Evolutionary conservation across 202 grass and related monocot species (phyloP).

Genomic region (Brachypodium distachyon): DNA sequence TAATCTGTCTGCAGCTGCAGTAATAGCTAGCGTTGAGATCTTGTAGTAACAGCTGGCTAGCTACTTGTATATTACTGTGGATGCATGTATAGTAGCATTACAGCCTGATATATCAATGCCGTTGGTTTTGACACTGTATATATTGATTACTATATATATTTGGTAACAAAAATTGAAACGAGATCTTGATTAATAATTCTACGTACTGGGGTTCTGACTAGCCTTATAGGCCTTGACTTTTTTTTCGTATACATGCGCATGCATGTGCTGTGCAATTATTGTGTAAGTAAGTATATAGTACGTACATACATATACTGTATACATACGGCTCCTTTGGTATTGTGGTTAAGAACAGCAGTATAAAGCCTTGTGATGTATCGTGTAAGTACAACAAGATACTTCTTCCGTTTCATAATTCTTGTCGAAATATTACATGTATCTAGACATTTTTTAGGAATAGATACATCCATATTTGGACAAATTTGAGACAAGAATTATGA

Average conservation of each 20-base stretch:
- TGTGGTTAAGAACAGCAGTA: neutral
- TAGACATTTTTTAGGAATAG: too few relatives aligned
- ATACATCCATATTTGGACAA: too few relatives aligned
- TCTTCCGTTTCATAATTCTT: too few relatives aligned
- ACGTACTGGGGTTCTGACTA: neutral
- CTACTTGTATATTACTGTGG: neutral
- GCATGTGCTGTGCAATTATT: slow-evolving; percentile 1
- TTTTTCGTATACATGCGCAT: too few relatives aligned
- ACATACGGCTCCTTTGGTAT: neutral
- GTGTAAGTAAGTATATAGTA: too few relatives aligned
- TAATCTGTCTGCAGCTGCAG: neutral
- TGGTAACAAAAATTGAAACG: neutral
- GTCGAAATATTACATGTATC: too few relatives aligned
- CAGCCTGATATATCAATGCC: too few relatives aligned
- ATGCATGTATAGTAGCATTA: neutral
- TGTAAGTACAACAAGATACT: too few relatives aligned
- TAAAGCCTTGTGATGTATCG: neutral
- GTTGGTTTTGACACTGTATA: neutral
- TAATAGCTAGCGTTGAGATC: neutral
- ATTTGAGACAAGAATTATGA: too few relatives aligned
- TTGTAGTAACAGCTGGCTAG: neutral
- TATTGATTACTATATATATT: neutral
- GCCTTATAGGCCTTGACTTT: slow-evolving; percentile 11
- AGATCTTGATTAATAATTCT: neutral
- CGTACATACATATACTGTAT: neutral